These are phyloP conservation scores for Phylloporus arenicola DNA, from an alignment of 768 basidiomycete species.

Conservation along the genomic window DNA sequence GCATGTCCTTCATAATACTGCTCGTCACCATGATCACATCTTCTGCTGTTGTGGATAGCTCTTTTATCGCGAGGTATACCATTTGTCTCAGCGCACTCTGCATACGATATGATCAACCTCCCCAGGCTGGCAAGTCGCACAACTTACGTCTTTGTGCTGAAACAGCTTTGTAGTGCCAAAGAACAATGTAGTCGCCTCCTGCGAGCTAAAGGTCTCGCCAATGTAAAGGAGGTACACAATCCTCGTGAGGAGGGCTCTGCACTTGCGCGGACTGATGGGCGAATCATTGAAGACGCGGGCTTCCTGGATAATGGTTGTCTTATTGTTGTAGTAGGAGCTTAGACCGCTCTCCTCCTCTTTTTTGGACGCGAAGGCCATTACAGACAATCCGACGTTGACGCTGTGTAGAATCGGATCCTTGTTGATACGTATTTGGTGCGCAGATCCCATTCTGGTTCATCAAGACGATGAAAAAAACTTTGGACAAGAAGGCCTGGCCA, in stretches of 20 bases:
- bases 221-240: conserved; percentile 96
- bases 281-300: conserved; percentile 99
- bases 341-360: conserved; percentile 95
- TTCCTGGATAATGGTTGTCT: conserved; percentile 97
- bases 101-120: conserved; percentile 6
- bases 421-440: no score
- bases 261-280: conserved; percentile 96
- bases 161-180: conserved; percentile 99
- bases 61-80: conserved; percentile 98
- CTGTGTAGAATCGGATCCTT: no score
- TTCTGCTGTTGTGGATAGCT: conserved; percentile 90
- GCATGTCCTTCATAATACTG: conserved; percentile 99
- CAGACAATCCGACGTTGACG: no score
- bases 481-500: no score
- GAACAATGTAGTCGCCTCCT: conserved; percentile 96
- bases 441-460: no score
- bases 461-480: no score
- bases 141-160: conserved; percentile 96
- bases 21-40: conserved; percentile 99
- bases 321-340: conserved; percentile 92
- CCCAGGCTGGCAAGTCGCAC: not conserved
- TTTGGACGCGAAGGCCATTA: conserved; percentile 80
- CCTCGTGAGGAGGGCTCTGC: conserved; percentile 90
- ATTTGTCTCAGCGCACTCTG: conserved; percentile 95
- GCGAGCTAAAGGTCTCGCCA: conserved; percentile 89